A percentile compares a stretch with the other conserved stretches of the same genome.
phyloP scores from a whole-genome alignment of 768 basidiomycete species.

The Austroboletus eburneus region DNA sequence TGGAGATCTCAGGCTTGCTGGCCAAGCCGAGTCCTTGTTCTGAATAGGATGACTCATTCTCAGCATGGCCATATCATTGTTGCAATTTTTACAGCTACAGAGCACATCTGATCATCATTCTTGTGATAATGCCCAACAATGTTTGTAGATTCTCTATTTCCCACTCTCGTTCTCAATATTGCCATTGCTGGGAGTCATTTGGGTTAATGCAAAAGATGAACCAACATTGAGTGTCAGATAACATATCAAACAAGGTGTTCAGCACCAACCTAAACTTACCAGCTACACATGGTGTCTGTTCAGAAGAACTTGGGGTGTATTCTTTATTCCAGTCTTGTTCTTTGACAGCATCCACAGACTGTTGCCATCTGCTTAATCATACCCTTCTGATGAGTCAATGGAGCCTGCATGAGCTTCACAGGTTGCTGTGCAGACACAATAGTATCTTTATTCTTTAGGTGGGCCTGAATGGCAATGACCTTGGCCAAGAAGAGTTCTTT shows the following conservation, averaged over 20 bases:
- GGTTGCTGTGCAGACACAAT: conserved; percentile 93
- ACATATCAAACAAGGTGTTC: conserved; percentile 80
- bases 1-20: too few relatives aligned
- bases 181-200: conserved; percentile 91
- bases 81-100: too few relatives aligned
- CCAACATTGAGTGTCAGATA: conserved; percentile 89
- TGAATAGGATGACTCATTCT: too few relatives aligned
- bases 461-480: conserved; percentile 91
- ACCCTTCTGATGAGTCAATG: conserved; percentile 80
- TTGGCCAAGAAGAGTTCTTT: conserved; percentile 85
- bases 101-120: too few relatives aligned
- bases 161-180: too few relatives aligned
- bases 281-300: conserved; percentile 64
- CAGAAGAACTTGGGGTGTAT: conserved; percentile 31
- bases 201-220: too few relatives aligned
- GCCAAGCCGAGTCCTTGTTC: too few relatives aligned
- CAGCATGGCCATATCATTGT: too few relatives aligned
- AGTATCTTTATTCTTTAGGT: too few relatives aligned
- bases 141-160: too few relatives aligned
- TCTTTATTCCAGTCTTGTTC: conserved; percentile 52
- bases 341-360: conserved; percentile 32
- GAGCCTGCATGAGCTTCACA: conserved; percentile 90
- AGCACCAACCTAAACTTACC: conserved; percentile 85
- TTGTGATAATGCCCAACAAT: too few relatives aligned
- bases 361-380: conserved; percentile 52